Percentiles rank a stretch among this genome's conserved stretches.
Conservation (phyloP, 495 filamentous ascomycete species). For the Aspergillus homomorphus region DNA sequence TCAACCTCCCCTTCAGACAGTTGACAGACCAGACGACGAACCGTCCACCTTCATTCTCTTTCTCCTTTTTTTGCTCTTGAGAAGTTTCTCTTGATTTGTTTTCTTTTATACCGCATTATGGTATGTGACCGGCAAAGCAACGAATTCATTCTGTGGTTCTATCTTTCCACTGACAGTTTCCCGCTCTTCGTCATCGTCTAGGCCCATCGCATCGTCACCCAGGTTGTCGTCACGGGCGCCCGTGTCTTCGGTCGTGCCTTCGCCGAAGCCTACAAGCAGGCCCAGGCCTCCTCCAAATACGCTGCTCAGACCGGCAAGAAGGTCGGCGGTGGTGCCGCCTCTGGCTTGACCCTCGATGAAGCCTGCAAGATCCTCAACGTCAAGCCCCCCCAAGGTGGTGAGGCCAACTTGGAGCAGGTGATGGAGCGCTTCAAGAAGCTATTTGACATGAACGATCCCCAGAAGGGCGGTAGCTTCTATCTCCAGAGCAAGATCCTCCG, state of each 20-base stretch:
- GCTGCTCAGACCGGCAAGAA: slow-evolving; percentile 34
- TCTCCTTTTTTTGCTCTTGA: not conserved
- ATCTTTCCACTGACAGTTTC: not conserved
- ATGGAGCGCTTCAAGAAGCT: slow-evolving; percentile 89
- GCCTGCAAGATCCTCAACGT: slow-evolving; percentile 98
- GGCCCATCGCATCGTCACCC: slow-evolving; percentile 93
- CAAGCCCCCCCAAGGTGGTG: slow-evolving; percentile 76
- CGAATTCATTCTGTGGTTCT: too few relatives aligned
- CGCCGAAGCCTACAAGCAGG: slow-evolving; percentile 87
- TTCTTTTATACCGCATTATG: slow-evolving; percentile 11
- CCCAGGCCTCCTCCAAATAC: slow-evolving; percentile 79
- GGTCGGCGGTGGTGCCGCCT: slow-evolving; percentile 46
- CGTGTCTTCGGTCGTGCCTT: slow-evolving; percentile 93
- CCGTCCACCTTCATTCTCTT: not conserved
- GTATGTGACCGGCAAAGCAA: slow-evolving; percentile 9
- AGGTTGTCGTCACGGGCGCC: slow-evolving; percentile 84
- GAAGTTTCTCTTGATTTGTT: not conserved
- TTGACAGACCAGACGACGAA: slow-evolving; percentile 3
- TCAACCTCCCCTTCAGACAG: not conserved
- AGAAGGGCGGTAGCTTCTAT: slow-evolving; percentile 96
- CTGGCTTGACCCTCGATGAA: slow-evolving; percentile 86
- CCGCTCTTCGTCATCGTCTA: slow-evolving; percentile 27
- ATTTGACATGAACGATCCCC: slow-evolving; percentile 89
- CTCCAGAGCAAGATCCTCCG: slow-evolving; percentile 93
- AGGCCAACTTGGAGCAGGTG: slow-evolving; percentile 70